Conservation (phyloP, 2,329 filamentous ascomycete species). For the Penicillium sp. region DNA sequence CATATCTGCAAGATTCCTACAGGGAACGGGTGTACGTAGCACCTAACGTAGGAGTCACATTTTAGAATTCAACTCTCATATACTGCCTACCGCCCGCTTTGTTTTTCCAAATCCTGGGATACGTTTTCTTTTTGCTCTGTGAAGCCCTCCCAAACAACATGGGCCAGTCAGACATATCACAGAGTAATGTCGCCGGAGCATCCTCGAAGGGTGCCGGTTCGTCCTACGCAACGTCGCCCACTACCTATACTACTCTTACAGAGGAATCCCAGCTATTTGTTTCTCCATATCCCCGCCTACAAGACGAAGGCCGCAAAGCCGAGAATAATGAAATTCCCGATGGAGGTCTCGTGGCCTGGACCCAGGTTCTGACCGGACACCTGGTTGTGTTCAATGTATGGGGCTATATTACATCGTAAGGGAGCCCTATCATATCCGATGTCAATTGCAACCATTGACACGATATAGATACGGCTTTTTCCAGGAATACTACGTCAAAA, state of each 20-base stretch:
- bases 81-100: not conserved
- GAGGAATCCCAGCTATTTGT: not conserved
- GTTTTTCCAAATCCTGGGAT: not conserved
- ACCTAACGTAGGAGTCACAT: not conserved
- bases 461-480: slow-evolving; percentile 37
- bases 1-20: not conserved
- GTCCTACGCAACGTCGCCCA: not conserved
- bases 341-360: slow-evolving; percentile 33
- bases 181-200: not conserved
- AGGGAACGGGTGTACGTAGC: not conserved
- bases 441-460: not conserved
- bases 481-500: slow-evolving; percentile 44
- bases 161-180: not conserved
- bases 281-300: not conserved
- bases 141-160: not conserved
- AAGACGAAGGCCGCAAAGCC: slow-evolving; percentile 2
- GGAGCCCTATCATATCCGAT: not conserved
- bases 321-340: slow-evolving; percentile 23
- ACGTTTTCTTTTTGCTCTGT: not conserved
- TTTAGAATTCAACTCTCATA: not conserved
- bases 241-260: not conserved
- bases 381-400: slow-evolving; percentile 28
- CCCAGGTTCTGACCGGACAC: slow-evolving; percentile 31
- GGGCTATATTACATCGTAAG: slow-evolving; percentile 13
- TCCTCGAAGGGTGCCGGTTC: not conserved